Conservation (phyloP, 2,329 filamentous ascomycete genomes). For the Colletotrichum sp. region DNA sequence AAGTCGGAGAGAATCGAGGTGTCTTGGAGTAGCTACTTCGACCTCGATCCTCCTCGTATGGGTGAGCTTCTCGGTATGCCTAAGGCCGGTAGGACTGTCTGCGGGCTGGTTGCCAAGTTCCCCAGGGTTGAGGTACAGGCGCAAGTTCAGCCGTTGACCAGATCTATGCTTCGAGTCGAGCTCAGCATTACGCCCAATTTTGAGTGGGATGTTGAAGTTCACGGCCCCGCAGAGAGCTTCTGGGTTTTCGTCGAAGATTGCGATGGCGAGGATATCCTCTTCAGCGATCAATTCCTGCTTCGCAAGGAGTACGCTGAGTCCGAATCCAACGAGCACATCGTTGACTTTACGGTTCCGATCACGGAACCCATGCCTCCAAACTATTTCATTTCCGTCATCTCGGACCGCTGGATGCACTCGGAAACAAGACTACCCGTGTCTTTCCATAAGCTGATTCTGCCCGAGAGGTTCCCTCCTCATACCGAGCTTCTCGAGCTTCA, state of each 20-base stretch:
- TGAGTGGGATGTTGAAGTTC: constrained; percentile 89
- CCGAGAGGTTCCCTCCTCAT: constrained; percentile 93
- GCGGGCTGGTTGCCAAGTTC: constrained; percentile 87
- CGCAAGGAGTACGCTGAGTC: constrained; percentile 85
- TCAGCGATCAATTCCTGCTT: constrained; percentile 92
- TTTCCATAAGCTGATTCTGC: constrained; percentile 92
- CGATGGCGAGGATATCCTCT: constrained; percentile 94
- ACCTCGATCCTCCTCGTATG: constrained; percentile 95
- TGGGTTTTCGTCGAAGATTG: constrained; percentile 98
- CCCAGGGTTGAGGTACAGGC: constrained; percentile 92
- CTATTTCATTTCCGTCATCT: constrained; percentile 95
- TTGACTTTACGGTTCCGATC: constrained; percentile 96
- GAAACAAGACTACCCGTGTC: constrained; percentile 93
- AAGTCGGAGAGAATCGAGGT: constrained; percentile 97
- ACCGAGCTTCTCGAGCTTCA: constrained; percentile 93
- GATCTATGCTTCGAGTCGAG: constrained; percentile 90
- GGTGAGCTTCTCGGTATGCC: constrained; percentile 91
- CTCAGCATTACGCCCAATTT: constrained; percentile 93
- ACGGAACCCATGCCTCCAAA: constrained; percentile 98
- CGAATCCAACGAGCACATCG: constrained; percentile 90
- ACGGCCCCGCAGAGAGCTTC: constrained; percentile 89
- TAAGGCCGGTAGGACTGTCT: constrained; percentile 85
- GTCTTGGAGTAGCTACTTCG: constrained; percentile 92
- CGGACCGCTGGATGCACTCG: constrained; percentile 97
- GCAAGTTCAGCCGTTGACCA: constrained; percentile 91